These are phyloP conservation scores for Botrytis galanthina DNA, from an alignment of 2,329 filamentous ascomycete genomes.

Conservation along the genomic window DNA sequence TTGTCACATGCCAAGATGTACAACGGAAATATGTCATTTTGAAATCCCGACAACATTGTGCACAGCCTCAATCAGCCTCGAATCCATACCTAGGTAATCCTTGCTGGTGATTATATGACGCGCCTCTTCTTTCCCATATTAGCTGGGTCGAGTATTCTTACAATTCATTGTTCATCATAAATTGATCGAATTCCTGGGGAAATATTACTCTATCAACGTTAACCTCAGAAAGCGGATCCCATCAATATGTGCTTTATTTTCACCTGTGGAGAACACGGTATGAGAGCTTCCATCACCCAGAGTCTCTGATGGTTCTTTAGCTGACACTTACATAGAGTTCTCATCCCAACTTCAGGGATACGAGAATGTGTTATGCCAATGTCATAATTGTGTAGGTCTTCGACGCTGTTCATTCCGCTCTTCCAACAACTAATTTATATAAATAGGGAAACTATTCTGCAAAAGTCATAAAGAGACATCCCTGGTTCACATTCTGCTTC, in stretches of 20 bases:
- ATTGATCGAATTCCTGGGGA: slow-evolving; percentile 6
- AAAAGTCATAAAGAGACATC: slow-evolving; percentile 59
- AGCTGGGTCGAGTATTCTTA: neutral
- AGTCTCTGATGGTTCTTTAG: neutral
- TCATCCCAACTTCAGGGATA: slow-evolving; percentile 49
- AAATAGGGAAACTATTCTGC: slow-evolving; percentile 57
- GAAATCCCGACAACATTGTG: neutral
- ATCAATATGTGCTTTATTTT: slow-evolving; percentile 24
- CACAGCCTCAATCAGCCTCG: slow-evolving; percentile 10
- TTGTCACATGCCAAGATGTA: neutral
- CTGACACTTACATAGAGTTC: slow-evolving; percentile 36
- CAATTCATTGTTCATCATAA: neutral
- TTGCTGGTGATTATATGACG: slow-evolving; percentile 9
- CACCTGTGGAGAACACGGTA: slow-evolving; percentile 39
- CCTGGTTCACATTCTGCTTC: slow-evolving; percentile 81
- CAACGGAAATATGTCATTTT: neutral
- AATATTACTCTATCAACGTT: slow-evolving; percentile 1
- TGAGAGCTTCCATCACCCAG: slow-evolving; percentile 17
- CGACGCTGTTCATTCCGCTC: neutral
- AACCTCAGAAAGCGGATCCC: slow-evolving; percentile 6
- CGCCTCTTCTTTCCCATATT: slow-evolving; percentile 2
- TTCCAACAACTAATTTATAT: neutral
- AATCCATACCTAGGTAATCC: slow-evolving; percentile 16
- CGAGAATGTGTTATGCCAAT: slow-evolving; percentile 60
- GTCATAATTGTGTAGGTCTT: slow-evolving; percentile 56